Conservation (phyloP, 148 eudicot genomes). For the Spergularia bocconei region DNA sequence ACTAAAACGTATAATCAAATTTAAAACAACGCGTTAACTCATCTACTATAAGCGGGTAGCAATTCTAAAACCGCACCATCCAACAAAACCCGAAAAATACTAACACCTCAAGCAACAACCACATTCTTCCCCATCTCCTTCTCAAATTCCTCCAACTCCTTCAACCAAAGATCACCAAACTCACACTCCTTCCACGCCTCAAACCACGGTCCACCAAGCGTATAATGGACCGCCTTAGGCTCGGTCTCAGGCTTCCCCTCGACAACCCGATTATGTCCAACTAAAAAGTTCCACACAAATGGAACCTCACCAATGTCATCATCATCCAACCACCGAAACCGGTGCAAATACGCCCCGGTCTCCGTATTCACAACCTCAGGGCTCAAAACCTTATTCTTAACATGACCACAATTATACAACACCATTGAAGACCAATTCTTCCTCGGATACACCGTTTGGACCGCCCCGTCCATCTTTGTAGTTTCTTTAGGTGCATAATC, state of each 20-base stretch:
- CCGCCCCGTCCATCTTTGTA: conserved; percentile 95
- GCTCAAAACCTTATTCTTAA: conserved; percentile 57
- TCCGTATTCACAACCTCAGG: conserved; percentile 70
- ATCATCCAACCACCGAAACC: conserved; percentile 92
- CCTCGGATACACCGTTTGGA: conserved; percentile 91
- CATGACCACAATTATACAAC: conserved; percentile 83
- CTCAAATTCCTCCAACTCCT: conserved; percentile 33
- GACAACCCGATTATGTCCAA: conserved; percentile 74
- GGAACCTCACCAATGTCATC: conserved; percentile 75
- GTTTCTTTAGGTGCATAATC: conserved; percentile 92
- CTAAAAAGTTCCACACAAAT: conserved; percentile 90
- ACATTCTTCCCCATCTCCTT: background rate
- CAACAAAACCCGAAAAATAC: too few relatives aligned
- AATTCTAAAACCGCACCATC: too few relatives aligned
- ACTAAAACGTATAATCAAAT: too few relatives aligned
- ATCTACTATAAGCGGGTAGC: too few relatives aligned
- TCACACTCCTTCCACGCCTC: conserved; percentile 91
- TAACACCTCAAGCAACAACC: conserved; percentile 7
- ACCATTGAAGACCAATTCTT: conserved; percentile 99
- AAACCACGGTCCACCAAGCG: conserved; percentile 97
- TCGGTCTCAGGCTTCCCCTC: conserved; percentile 52
- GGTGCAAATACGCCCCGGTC: conserved; percentile 71
- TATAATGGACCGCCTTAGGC: conserved; percentile 82
- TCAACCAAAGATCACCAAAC: conserved; percentile 74
- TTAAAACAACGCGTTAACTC: too few relatives aligned